Evolutionary conservation across 2,329 filamentous ascomycete species (phyloP), one percentile per base, ranked within the genome.

Genomic region (Colletotrichum chlorophyti): DNA sequence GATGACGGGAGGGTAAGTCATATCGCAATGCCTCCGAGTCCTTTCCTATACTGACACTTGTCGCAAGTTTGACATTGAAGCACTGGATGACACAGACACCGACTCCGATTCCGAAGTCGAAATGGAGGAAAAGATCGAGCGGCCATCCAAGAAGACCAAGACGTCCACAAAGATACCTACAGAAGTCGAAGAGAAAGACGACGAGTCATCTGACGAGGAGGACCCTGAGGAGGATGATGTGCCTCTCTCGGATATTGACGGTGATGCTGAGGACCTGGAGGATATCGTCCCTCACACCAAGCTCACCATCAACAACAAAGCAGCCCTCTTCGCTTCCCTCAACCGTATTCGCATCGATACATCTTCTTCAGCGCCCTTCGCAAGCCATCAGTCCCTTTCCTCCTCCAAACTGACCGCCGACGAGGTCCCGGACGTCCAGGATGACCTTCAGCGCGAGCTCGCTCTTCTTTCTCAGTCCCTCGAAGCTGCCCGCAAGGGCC

Each of bases 251-350:
- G 93, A 97, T 67, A 87, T 95, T 48, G 91, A 91, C 49, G 77
- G 87, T 24, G 79, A 90, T 51, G 91, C 91, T 17, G 90, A 91
- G 63, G 93, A 96, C 68, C 89, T 86, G 67, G 91, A 91, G 75
- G 93, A 97, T 70, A 84, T 97, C 35, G 86, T 96, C 61, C 91
- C 93, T 14, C 91, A 96, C 77, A 92, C 95, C 72, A 91, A 93
- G 67, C 88, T 97, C 65, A 97, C 93, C 50, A 98, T 98, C 79
- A 97, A 99, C 84, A 99, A 99, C 80, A 93, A 91, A 51, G 82
- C 91, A 64, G 95, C 94, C 29, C 90, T 99, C 48, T 85, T 86
- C 64, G 82, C 91, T 65, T 87, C 92, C 11, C 83, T 96, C 62
- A 90, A 90, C 69, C 91, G 93, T 66, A 92, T 96, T 72, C 79